phyloP scores from a whole-genome alignment of 2,329 filamentous ascomycete genomes.

The Clarireedia homoeocarpa region DNA sequence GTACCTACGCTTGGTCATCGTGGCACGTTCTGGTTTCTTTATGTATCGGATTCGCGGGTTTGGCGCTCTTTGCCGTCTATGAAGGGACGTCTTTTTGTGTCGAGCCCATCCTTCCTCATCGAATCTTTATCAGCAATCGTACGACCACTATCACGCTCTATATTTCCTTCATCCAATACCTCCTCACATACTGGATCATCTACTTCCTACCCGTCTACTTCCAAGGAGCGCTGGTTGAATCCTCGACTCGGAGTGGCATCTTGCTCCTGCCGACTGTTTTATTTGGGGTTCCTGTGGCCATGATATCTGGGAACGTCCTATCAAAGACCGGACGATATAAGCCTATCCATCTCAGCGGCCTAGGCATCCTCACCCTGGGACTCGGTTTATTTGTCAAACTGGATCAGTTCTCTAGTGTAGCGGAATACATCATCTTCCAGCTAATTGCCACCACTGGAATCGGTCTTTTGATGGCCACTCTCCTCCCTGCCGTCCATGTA shows the following conservation, averaged over 20 bases:
- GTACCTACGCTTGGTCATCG: conserved; percentile 4
- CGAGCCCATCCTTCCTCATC: conserved; percentile 8
- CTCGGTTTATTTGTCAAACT: too few relatives aligned
- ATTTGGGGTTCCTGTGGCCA: background rate
- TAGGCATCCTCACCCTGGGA: too few relatives aligned
- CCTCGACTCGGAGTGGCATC: conserved; percentile 15
- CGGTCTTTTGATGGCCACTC: too few relatives aligned
- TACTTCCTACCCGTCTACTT: conserved; percentile 43
- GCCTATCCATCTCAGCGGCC: background rate
- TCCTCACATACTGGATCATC: conserved; percentile 31
- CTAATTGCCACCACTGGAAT: too few relatives aligned
- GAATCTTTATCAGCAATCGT: conserved; percentile 7
- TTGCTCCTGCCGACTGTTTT: conserved; percentile 39
- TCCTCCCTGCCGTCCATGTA: too few relatives aligned
- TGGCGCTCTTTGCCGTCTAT: conserved; percentile 26
- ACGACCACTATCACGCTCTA: conserved; percentile 19
- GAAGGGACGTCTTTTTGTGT: conserved; percentile 2
- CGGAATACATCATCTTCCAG: too few relatives aligned
- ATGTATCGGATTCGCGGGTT: conserved; percentile 19
- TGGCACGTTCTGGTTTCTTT: conserved; percentile 29
- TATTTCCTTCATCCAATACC: conserved; percentile 33
- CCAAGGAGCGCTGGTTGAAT: conserved; percentile 36
- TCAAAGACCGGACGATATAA: background rate
- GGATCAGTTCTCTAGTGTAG: too few relatives aligned
- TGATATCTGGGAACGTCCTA: background rate